Evolutionary conservation across 2,329 filamentous ascomycete species (phyloP).

Genomic region (Talaromyces rugulosus): DNA sequence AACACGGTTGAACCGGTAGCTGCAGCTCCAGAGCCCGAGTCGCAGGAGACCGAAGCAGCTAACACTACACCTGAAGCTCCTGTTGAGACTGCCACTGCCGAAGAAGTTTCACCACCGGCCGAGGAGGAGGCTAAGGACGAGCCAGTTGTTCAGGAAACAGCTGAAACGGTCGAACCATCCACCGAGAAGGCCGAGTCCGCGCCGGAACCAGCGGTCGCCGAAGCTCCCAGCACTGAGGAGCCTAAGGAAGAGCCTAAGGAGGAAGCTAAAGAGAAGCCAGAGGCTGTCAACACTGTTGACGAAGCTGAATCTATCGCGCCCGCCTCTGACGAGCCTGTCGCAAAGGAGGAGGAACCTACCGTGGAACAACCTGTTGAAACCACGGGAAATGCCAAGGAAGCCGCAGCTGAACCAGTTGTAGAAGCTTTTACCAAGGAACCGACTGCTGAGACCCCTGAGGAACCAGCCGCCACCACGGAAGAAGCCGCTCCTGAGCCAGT

Average conservation of each 20-base stretch:
- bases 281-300: constrained; percentile 16
- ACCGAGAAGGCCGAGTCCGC: background rate
- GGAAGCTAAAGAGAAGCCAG: constrained; percentile 6
- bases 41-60: background rate
- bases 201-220: background rate
- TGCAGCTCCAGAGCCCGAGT: background rate
- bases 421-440: constrained; percentile 2
- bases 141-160: constrained; percentile 2
- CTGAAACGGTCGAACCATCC: background rate
- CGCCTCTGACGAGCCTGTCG: constrained; percentile 1
- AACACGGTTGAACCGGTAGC: background rate
- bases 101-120: background rate
- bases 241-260: background rate
- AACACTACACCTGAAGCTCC: background rate
- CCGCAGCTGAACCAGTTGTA: background rate
- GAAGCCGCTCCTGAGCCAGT: background rate
- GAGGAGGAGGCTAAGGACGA: background rate
- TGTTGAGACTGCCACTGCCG: background rate
- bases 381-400: background rate
- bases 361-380: background rate
- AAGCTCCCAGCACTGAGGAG: background rate
- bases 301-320: background rate
- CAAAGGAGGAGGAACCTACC: constrained; percentile 1
- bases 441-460: constrained; percentile 2
- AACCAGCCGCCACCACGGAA: background rate